Evolutionary conservation across 2,329 filamentous ascomycete genomes (phyloP).

Genomic region (Penicillium sclerotiorum): DNA sequence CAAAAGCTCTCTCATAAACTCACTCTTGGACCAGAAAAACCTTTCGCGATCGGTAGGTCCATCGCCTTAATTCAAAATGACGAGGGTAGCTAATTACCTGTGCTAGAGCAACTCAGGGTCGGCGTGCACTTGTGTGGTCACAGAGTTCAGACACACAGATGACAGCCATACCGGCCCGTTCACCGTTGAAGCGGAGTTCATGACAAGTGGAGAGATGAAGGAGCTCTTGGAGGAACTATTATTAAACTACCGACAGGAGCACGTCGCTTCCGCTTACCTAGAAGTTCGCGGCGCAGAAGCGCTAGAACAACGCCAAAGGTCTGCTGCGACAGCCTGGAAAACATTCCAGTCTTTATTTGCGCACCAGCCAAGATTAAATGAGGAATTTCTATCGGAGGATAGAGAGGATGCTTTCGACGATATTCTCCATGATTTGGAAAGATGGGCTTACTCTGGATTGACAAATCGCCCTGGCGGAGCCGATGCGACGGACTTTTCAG

Average conservation of each 20-base stretch:
- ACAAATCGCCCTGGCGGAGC: neutral
- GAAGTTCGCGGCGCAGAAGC: neutral
- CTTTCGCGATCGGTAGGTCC: slow-evolving; percentile 14
- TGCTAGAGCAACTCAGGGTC: slow-evolving; percentile 14
- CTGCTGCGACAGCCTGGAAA: neutral
- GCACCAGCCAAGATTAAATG: neutral
- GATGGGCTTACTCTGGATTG: neutral
- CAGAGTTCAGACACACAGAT: slow-evolving; percentile 16
- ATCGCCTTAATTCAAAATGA: neutral
- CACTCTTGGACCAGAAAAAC: slow-evolving; percentile 8
- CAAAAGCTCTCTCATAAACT: slow-evolving; percentile 21
- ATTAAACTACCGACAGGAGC: neutral
- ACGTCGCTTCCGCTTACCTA: neutral
- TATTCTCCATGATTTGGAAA: neutral
- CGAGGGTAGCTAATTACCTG: neutral
- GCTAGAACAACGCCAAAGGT: neutral
- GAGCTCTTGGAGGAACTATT: neutral
- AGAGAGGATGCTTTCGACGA: neutral
- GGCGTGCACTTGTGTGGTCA: slow-evolving; percentile 19
- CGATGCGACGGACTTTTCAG: neutral
- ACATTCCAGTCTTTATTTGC: neutral
- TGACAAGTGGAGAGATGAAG: slow-evolving; percentile 4
- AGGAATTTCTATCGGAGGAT: neutral
- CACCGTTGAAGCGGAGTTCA: slow-evolving; percentile 17
- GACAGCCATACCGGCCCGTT: slow-evolving; percentile 6